phyloP scores from a whole-genome alignment of 306 rosid species.

The Crataegus laevigata region DNA sequence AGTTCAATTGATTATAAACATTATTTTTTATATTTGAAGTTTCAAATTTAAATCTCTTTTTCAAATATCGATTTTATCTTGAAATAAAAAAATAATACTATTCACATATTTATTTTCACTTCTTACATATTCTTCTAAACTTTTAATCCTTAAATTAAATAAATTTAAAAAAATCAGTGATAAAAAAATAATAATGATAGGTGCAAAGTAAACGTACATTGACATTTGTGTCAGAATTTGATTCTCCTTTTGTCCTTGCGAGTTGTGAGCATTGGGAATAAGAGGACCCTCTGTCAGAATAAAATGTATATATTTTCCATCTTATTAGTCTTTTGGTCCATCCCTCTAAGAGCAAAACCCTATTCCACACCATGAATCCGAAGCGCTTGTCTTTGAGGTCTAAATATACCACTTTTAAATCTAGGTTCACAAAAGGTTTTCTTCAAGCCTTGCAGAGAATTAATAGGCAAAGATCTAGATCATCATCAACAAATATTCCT shows the following conservation, averaged over 20 bases:
- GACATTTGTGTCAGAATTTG: conserved; percentile 18
- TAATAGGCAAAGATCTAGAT: neutral
- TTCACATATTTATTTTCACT: fast-evolving
- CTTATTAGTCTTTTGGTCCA: neutral
- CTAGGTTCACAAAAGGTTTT: conserved; percentile 16
- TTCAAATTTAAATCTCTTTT: too few relatives aligned
- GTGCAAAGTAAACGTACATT: neutral
- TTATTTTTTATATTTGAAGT: too few relatives aligned
- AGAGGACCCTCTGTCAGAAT: neutral
- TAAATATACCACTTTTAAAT: neutral
- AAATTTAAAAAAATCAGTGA: too few relatives aligned
- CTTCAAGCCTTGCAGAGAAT: conserved; percentile 18
- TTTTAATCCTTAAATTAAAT: fast-evolving
- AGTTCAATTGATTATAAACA: neutral
- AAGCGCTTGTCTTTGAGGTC: neutral
- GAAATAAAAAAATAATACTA: too few relatives aligned
- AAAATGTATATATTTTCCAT: neutral
- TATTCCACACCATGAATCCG: neutral
- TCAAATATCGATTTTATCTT: too few relatives aligned
- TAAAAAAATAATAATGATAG: too few relatives aligned
- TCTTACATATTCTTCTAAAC: fast-evolving
- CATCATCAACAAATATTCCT: neutral
- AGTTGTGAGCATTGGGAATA: neutral
- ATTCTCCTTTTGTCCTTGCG: conserved; percentile 7
- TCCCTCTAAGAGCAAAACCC: neutral